Base-by-base conservation (phyloP, 805 yeast genomes). In the Candida chilensis region DNA sequence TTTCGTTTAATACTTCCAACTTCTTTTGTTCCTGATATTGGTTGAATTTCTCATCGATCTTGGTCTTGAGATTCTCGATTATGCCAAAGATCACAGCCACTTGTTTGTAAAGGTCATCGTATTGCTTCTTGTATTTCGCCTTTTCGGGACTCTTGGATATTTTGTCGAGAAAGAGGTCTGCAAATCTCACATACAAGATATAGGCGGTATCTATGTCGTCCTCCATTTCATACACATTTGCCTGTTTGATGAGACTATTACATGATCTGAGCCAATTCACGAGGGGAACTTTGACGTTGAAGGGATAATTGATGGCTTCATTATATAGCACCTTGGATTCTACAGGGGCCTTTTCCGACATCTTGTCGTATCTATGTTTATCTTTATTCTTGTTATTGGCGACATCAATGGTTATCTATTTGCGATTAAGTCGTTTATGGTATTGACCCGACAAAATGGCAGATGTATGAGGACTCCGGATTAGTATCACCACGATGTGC, bases 261-360 rank as follows among this genome's bases (percentile, higher is more conserved):
- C 68, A 74, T 28, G 78, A 66, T 33, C 77, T 65, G 18, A 78
- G 42, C 67, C 84, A 78, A 15, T 69, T 50, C 27, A 58, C 57
- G 31, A 77, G 45, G 1, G 81, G 71, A 11, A 74, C 63, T 1
- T 47, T 37, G 3, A 63, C 46, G 22, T 75, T 67, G 50, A 68
- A 80, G 32, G 62, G 71, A 46, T 76, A 78, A 34, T 60, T 55
- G 34, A 52, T 52, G 4, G 80, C 81, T 42, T 61, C 70, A n/a
- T 44, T 44, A 25, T 56, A 59, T 19, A 74, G 59, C 35, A 58
- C 44, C 27, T 54, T 54, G 7, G 56, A 27, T 6, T n/a, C n/a
- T n/a, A n/a, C n/a, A n/a, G n/a, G n/a, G n/a, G n/a, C n/a, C n/a
- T n/a, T n/a, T n/a, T n/a, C n/a, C n/a, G n/a, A n/a, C n/a, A n/a